Evolutionary conservation across 2,329 filamentous ascomycete species (phyloP), one percentile per base, ranked within the genome.

Genomic region (Colletotrichum graminicola): DNA sequence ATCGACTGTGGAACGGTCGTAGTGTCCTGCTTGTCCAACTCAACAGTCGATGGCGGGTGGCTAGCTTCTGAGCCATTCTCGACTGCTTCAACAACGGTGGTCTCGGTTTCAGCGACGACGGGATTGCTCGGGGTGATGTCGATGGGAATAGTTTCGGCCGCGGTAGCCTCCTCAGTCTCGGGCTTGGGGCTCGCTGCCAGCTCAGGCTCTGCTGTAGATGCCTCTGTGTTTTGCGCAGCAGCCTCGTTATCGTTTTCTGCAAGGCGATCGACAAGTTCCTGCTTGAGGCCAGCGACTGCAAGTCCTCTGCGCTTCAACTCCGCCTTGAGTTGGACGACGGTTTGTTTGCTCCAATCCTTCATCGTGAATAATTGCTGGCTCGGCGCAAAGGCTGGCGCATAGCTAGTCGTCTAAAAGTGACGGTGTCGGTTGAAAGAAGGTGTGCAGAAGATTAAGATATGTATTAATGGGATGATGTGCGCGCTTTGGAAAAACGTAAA

Each of bases 281-380:
- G 86, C 79, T 94, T 93, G 63, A 94, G 85, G 11, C 93, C 93
- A 32, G 88, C 88, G 73, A 90, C 88, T 7, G 90, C 84, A 49
- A 95, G 87, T n/a, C 90, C 90, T 74, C 92, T 89, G 70, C 85
- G 86, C 81, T 93, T 94, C 52, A 95, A 86, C 83, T 94, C 92
- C 29, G 89, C 89, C 80, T 91, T 92, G 70, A 95, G 87, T 77
- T 94, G 92, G 43, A 90, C 85, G 73, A 95, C 93, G 82, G 93
- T 95, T 77, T 91, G 86, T 80, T 83, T 87, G 73, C 80, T 82
- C 83, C 86, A 89, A 75, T 88, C 86, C 62, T 82, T 81, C 85
- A 86, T 88, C 73, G 71, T 81, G 75, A 74, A 36, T 39, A 57
- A 39, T 41, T 54, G 36, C 61, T 63, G 34, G 32, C 29, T 60